These are phyloP conservation scores for Apiospora hydei DNA, from an alignment of 2,329 filamentous ascomycete genomes.

Conservation along the genomic window DNA sequence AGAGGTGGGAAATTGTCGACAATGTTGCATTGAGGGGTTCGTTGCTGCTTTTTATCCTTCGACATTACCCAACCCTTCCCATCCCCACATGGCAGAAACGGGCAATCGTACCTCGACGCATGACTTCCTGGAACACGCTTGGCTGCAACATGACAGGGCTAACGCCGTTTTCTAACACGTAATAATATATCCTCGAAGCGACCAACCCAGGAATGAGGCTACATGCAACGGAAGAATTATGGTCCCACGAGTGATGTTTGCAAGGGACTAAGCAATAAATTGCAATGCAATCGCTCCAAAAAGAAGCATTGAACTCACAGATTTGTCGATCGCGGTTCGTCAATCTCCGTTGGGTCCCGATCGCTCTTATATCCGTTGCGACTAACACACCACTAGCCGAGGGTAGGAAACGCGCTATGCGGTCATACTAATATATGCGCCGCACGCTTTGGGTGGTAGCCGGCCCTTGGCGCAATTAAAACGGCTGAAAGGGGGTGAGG, in stretches of 20 bases:
- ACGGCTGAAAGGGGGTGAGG: background rate
- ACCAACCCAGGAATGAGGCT: no score
- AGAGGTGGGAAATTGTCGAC: background rate
- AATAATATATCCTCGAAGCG: background rate
- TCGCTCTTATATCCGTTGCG: background rate
- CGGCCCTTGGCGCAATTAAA: background rate
- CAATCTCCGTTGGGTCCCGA: conserved; percentile 8
- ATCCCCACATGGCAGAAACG: background rate
- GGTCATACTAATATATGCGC: background rate
- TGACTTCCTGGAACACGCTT: background rate
- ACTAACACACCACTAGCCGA: background rate
- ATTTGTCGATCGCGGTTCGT: background rate
- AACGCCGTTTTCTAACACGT: background rate
- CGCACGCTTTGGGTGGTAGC: background rate
- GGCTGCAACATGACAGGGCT: background rate
- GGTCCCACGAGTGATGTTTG: conserved; percentile 1
- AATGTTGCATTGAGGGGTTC: background rate
- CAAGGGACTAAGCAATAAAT: background rate
- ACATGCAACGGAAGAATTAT: background rate
- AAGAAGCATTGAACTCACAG: background rate
- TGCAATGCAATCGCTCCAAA: background rate
- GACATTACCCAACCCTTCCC: background rate
- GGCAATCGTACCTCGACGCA: background rate
- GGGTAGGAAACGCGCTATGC: background rate
- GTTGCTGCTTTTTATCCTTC: conserved; percentile 1